Evolutionary conservation across 2,329 filamentous ascomycete species (phyloP), one percentile per base, ranked within the genome.

Genomic region (Diaporthe ilicicola): DNA sequence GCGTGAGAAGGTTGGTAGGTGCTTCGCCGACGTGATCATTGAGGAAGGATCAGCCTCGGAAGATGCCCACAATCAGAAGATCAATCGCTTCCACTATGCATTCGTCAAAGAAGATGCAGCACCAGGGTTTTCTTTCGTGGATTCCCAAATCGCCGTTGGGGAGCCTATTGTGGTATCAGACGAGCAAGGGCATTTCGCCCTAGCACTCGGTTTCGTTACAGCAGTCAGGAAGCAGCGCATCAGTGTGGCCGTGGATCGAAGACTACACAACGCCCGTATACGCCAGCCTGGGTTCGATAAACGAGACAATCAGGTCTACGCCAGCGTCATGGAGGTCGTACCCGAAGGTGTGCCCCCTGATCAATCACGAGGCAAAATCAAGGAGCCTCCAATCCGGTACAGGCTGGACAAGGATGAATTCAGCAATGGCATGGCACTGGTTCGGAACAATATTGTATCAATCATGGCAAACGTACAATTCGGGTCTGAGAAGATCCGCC

Each of bases 371-470:
- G 84, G 82, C 34, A 87, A 84, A 74, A 84, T 86, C 74, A 84
- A 86, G 70, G 84, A 86, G 70, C 80, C 87, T 4, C 88, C 88
- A 4, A 83, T 92, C 7, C 86, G 90, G 61, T 99, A 97, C 77
- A 92, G 96, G 29, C 85, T 99, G 4, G 96, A 99, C 82, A 98
- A 98, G 79, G 96, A 99, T 77, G 96, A 99, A 78, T 99, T 99
- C 81, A 97, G 94, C 82, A 98, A 97, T 77, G 96, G 96, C 70
- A 97, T 99, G 94, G 94, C 96, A 3, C 92, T 93, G 37, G 93
- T 97, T 55, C 91, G 96, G 67, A 98, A 97, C 81, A 99, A 98
- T 76, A 87, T 99, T 1, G 90, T 98, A 39, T 93, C 95, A 75
- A 89, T 97, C 76, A 98, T 99, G 95, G 90, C 93, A 50, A 90